These are phyloP conservation scores for Akebia trifoliata DNA, from an alignment of 164 flowering plant genomes.

Conservation along the genomic window DNA sequence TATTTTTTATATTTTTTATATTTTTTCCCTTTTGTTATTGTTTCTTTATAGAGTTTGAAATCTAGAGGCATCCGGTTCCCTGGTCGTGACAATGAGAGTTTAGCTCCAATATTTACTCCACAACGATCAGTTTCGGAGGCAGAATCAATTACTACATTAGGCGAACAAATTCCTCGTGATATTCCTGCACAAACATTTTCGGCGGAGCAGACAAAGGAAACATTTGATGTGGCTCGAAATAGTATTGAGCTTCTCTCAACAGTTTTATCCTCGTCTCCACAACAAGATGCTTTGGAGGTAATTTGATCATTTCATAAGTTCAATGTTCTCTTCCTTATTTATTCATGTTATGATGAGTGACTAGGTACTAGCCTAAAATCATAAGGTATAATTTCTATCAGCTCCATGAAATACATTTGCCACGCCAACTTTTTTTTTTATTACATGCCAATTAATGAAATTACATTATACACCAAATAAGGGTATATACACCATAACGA, in stretches of 20 bases:
- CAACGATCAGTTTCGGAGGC: slow-evolving; percentile 56
- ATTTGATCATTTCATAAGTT: slow-evolving; percentile 8
- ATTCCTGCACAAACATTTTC: slow-evolving; percentile 50
- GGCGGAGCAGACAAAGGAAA: slow-evolving; percentile 87
- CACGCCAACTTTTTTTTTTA: too few relatives aligned
- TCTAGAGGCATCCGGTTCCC: slow-evolving; percentile 91
- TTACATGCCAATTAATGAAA: too few relatives aligned
- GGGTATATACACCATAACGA: too few relatives aligned
- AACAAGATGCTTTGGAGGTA: slow-evolving; percentile 87
- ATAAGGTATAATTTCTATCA: too few relatives aligned
- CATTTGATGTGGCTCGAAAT: slow-evolving; percentile 91
- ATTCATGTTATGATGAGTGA: too few relatives aligned
- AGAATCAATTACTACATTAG: slow-evolving; percentile 32
- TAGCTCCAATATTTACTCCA: slow-evolving; percentile 93
- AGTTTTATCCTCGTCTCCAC: slow-evolving; percentile 88
- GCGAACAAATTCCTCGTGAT: slow-evolving; percentile 40
- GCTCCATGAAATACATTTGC: too few relatives aligned
- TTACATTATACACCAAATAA: too few relatives aligned
- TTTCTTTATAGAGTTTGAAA: slow-evolving; percentile 72
- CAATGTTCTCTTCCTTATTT: too few relatives aligned
- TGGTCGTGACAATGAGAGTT: slow-evolving; percentile 88
- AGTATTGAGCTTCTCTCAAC: slow-evolving; percentile 89
- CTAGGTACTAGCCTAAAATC: too few relatives aligned
- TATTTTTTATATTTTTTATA: too few relatives aligned
- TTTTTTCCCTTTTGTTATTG: neutral